Conservation (phyloP, 2,329 filamentous ascomycete species). For the Arthrobotrys sinensis region DNA sequence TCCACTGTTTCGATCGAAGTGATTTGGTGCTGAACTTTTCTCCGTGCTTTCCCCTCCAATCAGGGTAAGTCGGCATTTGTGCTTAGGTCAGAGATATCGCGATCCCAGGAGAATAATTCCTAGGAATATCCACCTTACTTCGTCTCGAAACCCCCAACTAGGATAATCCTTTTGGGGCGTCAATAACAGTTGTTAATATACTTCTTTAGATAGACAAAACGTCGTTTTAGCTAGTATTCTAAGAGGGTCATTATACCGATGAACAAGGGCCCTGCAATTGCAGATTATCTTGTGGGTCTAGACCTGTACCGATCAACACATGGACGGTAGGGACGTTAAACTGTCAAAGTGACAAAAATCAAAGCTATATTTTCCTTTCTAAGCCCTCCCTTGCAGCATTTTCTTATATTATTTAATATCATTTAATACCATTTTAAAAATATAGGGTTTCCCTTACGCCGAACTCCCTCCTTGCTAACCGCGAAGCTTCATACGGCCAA, state of each 20-base stretch:
- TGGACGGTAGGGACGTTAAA: background rate
- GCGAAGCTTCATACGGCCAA: background rate
- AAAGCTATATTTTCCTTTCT: no score
- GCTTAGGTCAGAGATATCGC: slow-evolving; percentile 7
- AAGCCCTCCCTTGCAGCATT: no score
- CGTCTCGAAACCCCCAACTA: slow-evolving; percentile 18
- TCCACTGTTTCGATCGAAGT: slow-evolving; percentile 6
- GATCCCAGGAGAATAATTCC: slow-evolving; percentile 30
- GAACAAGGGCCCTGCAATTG: background rate
- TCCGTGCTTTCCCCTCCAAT: slow-evolving; percentile 24
- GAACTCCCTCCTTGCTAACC: no score
- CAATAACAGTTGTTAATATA: background rate
- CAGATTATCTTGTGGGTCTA: background rate
- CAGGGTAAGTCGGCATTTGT: slow-evolving; percentile 22
- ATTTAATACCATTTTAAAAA: background rate
- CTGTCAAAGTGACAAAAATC: no score
- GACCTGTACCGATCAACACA: background rate
- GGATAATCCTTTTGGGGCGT: slow-evolving; percentile 29
- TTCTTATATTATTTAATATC: no score
- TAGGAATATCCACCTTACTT: slow-evolving; percentile 26
- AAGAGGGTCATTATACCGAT: background rate
- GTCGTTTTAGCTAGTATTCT: background rate
- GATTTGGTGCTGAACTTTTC: slow-evolving; percentile 8
- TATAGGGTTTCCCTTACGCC: background rate
- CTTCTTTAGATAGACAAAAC: slow-evolving; percentile 22